Conservation (phyloP, 1,284 basidiomycete genomes). For the Chalciporus sp. region DNA sequence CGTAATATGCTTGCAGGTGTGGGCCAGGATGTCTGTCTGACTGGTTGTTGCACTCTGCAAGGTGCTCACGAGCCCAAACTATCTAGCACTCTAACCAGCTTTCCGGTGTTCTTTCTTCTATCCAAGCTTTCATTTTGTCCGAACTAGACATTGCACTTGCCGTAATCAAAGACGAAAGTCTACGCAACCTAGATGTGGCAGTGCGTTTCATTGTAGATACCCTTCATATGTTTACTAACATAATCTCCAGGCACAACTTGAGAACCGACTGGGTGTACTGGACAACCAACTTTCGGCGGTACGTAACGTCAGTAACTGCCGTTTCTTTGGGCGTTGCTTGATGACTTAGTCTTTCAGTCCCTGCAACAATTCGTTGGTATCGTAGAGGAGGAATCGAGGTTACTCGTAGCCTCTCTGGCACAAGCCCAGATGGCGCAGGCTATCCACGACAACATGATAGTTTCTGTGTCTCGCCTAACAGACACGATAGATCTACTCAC, state of each 20-base stretch:
- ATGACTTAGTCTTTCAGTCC: constrained; percentile 21
- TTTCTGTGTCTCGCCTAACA: constrained; percentile 39
- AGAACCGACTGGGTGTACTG: constrained; percentile 27
- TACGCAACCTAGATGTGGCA: constrained; percentile 26
- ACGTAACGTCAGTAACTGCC: constrained; percentile 28
- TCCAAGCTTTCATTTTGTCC: constrained; percentile 28
- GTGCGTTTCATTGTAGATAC: constrained; percentile 16
- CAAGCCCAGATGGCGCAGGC: constrained; percentile 34
- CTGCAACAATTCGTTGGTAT: constrained; percentile 26
- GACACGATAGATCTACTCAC: constrained; percentile 40
- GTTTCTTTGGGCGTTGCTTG: constrained; percentile 2
- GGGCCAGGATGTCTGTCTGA: constrained; percentile 26
- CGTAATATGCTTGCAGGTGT: constrained; percentile 25
- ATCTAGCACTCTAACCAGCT: constrained; percentile 31
- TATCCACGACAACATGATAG: constrained; percentile 38
- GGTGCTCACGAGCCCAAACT: constrained; percentile 6
- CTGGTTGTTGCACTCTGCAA: background rate
- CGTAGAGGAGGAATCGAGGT: constrained; percentile 23
- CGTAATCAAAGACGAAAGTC: constrained; percentile 34
- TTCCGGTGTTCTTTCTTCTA: constrained; percentile 28
- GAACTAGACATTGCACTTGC: constrained; percentile 28
- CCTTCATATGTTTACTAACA: constrained; percentile 11
- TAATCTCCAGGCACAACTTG: constrained; percentile 28
- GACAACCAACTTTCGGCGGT: constrained; percentile 28
- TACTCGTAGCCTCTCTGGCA: constrained; percentile 31